Evolutionary conservation across 495 filamentous ascomycete genomes (phyloP), one percentile per base, ranked within the genome.

Genomic region (Physcia stellaris): DNA sequence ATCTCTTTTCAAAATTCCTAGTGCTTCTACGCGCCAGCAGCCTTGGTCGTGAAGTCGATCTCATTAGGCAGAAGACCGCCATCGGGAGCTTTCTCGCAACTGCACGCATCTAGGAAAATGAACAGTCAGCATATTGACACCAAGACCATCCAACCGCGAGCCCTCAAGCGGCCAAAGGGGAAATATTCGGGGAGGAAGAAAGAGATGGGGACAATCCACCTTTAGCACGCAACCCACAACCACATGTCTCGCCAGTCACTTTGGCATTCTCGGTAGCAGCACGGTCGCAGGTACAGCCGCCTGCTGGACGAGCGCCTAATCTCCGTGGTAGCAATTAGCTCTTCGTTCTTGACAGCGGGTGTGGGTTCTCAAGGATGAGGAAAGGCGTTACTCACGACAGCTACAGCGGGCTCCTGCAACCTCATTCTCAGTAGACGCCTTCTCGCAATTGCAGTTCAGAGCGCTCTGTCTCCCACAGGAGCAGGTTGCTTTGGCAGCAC

Each of bases 391-490:
- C 70, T 46, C 68, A 77, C 83, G 71, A 63, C 86, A 94, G 18
- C 81, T 86, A 70, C 86, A 94, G 37, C 84, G 67, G 18, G 84
- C 66, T n/a, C 83, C 84, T 3, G 61, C 56, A 20, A 79, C 42
- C 3, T 56, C 52, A 65, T 94, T 94, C 70, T 96, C 88, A 3
- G 67, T 57, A 2, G 67, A 45, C 6, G 86, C 74, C 56, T 81
- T 85, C 55, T 75, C 77, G 66, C 88, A 96, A 39, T 64, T 77
- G 69, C 88, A 96, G 54, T 83, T 68, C 40, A 94, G 73, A 30
- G 88, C 88, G 6, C 73, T 72, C 51, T 87, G 71, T 63, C 87
- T 71, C 48, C 88, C 88, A 54, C 88, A 96, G 12, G 84, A 88
- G 73, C 37, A 39, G 47, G 59, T 69, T 42, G 75, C 75, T 49